Percentiles rank a stretch among this genome's conserved stretches.
These are phyloP conservation scores for Syzygium syzygioides DNA, from an alignment of 441 rosid genomes.

Conservation along the genomic window DNA sequence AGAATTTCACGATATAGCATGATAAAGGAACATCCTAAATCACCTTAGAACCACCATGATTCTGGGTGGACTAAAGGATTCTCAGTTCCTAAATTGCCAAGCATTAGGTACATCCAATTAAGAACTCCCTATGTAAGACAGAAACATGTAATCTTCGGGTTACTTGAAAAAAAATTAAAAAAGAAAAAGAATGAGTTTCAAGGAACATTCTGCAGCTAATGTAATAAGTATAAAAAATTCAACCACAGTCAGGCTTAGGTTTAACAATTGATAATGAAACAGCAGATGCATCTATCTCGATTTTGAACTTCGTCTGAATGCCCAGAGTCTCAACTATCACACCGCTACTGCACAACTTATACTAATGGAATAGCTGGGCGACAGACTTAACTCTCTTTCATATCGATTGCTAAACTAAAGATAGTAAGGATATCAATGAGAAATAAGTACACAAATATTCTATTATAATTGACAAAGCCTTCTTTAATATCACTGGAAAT, in stretches of 20 bases:
- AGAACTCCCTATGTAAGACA: neutral
- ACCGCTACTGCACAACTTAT: neutral
- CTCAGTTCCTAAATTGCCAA: neutral
- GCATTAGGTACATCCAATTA: neutral
- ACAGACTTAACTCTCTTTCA: no score
- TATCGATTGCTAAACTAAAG: neutral
- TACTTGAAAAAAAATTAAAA: neutral
- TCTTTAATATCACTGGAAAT: no score
- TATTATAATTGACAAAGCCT: no score
- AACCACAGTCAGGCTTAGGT: neutral
- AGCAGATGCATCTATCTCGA: fast-evolving
- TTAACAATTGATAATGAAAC: neutral
- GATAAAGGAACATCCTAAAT: neutral
- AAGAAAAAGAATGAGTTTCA: neutral
- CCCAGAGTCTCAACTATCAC: neutral
- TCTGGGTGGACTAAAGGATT: neutral
- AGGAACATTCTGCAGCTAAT: neutral
- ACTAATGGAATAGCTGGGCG: no score
- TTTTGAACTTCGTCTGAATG: neutral
- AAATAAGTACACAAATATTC: neutral
- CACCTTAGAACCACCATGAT: neutral
- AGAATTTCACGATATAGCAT: neutral
- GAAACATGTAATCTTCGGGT: neutral
- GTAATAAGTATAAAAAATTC: neutral
- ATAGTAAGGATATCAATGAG: neutral